Evolutionary conservation across 345 rosid species (phyloP).

Genomic region (Dimocarpus longan): DNA sequence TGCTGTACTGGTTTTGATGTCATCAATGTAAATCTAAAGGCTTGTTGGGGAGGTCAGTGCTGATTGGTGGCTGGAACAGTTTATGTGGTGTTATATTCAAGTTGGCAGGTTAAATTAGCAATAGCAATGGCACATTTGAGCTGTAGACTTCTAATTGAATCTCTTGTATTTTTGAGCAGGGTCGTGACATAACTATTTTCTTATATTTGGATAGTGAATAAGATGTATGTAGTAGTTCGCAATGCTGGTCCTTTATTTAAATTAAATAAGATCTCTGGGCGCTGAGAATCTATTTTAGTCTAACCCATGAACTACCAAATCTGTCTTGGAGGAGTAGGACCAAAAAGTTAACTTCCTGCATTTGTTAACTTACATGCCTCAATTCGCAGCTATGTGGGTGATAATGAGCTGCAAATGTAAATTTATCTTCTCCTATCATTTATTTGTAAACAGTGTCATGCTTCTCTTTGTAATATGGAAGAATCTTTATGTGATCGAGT

Average conservation of each 20-base stretch:
- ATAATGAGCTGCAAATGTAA: background rate
- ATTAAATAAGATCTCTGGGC: slow-evolving; percentile 1
- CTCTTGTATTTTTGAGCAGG: background rate
- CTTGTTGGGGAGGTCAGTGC: background rate
- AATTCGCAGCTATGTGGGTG: background rate
- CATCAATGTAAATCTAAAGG: background rate
- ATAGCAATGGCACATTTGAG: background rate
- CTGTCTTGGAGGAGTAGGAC: background rate
- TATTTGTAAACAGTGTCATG: background rate
- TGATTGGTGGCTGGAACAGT: slow-evolving; percentile 1
- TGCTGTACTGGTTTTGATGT: background rate
- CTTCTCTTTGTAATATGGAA: slow-evolving; percentile 9
- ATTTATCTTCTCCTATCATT: background rate
- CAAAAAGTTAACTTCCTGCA: slow-evolving; percentile 1
- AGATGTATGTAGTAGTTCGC: background rate
- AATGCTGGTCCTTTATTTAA: background rate
- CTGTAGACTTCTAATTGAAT: background rate
- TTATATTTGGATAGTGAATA: background rate
- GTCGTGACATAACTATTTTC: background rate
- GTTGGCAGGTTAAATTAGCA: background rate
- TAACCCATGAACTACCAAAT: background rate
- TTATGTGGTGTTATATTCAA: background rate
- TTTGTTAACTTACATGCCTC: background rate
- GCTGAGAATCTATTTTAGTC: background rate
- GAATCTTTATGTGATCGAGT: slow-evolving; percentile 9